Evolutionary conservation across 257 asterid genomes (phyloP).

Genomic region (Perilla frutescens): DNA sequence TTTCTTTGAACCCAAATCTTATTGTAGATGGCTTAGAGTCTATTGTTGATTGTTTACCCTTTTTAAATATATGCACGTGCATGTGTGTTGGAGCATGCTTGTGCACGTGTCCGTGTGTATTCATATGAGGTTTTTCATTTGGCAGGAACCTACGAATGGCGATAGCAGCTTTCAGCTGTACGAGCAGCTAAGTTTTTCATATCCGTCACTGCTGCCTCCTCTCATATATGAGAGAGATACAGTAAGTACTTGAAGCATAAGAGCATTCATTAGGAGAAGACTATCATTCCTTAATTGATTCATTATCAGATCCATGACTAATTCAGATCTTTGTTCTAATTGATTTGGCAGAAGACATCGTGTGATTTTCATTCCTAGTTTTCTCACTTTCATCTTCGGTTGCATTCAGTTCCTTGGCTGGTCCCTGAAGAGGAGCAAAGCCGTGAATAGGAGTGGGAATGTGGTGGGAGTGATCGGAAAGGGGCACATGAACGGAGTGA

Average conservation of each 20-base stretch:
- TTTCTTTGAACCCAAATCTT: neutral
- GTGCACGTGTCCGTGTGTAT: neutral
- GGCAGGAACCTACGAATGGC: conserved; percentile 53
- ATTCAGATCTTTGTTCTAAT: too few species aligned
- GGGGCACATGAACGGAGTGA: conserved; percentile 92
- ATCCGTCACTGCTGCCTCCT: conserved; percentile 83
- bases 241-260: too few species aligned
- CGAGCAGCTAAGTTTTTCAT: conserved; percentile 70
- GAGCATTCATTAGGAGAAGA: too few species aligned
- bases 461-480: conserved; percentile 92
- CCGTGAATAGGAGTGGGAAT: conserved; percentile 71
- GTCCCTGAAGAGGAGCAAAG: conserved; percentile 98
- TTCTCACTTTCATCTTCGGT: neutral
- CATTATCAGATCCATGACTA: too few species aligned
- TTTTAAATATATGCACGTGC: neutral
- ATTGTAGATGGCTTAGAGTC: neutral
- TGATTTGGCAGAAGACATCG: too few species aligned
- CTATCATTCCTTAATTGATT: too few species aligned
- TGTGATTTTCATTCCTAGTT: neutral
- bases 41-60: neutral
- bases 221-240: conserved; percentile 88
- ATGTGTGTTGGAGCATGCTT: neutral
- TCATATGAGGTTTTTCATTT: neutral
- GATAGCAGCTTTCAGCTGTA: conserved; percentile 68
- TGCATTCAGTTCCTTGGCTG: conserved; percentile 73